Evolutionary conservation across 2,329 filamentous ascomycete genomes (phyloP).

Genomic region (Malbranchea cinnamomea): DNA sequence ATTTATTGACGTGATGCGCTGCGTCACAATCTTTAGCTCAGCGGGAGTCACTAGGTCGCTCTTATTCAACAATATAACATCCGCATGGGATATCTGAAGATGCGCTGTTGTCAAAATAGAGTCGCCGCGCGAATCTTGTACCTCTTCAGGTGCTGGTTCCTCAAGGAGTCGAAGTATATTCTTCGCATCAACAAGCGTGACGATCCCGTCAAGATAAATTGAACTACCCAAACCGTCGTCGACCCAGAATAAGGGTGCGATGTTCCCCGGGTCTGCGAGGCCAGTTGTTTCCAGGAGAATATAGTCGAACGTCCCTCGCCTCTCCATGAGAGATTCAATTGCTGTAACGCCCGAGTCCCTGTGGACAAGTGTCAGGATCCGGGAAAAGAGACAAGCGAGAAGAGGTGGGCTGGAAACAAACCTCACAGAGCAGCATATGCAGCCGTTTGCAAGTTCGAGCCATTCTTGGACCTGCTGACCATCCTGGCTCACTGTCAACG

Average conservation of each 20-base stretch:
- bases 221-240: slow-evolving; percentile 89
- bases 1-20: slow-evolving; percentile 73
- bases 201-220: slow-evolving; percentile 93
- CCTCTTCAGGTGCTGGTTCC: slow-evolving; percentile 37
- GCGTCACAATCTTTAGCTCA: slow-evolving; percentile 54
- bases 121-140: slow-evolving; percentile 31
- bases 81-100: slow-evolving; percentile 90
- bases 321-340: slow-evolving; percentile 90
- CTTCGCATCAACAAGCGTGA: slow-evolving; percentile 88
- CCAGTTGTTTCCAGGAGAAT: slow-evolving; percentile 95
- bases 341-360: slow-evolving; percentile 87
- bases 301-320: slow-evolving; percentile 88
- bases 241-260: slow-evolving; percentile 94
- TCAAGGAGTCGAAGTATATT: slow-evolving; percentile 76
- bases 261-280: slow-evolving; percentile 84
- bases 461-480: slow-evolving; percentile 79
- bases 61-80: slow-evolving; percentile 92
- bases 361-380: background rate
- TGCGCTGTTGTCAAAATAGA: slow-evolving; percentile 81
- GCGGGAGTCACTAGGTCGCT: slow-evolving; percentile 60
- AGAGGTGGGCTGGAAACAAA: slow-evolving; percentile 24
- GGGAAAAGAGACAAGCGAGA: background rate
- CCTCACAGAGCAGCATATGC: slow-evolving; percentile 96
- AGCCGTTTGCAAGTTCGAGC: slow-evolving; percentile 91
- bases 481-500: slow-evolving; percentile 75